These are phyloP conservation scores for Podochytrium sp. DNA, from an alignment of 192 early-diverging fungal genomes.

Conservation along the genomic window DNA sequence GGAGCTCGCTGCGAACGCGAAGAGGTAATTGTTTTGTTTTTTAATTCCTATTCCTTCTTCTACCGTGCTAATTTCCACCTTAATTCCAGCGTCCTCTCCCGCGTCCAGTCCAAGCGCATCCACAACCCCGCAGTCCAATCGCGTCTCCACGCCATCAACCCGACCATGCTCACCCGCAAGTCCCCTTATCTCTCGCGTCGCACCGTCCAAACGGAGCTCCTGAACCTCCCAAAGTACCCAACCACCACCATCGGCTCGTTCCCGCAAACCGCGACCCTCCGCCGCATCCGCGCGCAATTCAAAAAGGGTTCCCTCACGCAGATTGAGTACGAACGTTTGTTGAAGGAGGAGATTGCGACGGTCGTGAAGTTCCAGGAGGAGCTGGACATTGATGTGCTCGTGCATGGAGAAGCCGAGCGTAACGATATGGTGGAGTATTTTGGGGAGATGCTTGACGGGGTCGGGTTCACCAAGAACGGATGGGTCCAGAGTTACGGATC, in stretches of 20 bases:
- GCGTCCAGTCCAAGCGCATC: constrained; percentile 79
- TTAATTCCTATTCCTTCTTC: background rate
- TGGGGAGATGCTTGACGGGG: constrained; percentile 92
- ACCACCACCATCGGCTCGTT: constrained; percentile 98
- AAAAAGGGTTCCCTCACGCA: constrained; percentile 78
- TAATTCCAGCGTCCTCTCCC: constrained; percentile 23
- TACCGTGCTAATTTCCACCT: background rate
- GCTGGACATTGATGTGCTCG: constrained; percentile 89
- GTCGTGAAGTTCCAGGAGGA: constrained; percentile 89
- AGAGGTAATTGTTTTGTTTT: constrained; percentile 19
- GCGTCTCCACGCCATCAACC: constrained; percentile 57
- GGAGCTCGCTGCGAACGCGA: constrained; percentile 72
- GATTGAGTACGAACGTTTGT: constrained; percentile 77
- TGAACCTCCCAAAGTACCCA: constrained; percentile 89
- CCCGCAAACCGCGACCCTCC: constrained; percentile 98
- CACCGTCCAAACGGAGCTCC: constrained; percentile 69
- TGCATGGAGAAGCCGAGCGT: constrained; percentile 98
- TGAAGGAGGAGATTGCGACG: constrained; percentile 83
- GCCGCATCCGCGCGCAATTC: constrained; percentile 86
- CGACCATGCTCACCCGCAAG: constrained; percentile 75
- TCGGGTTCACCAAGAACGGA: constrained; percentile 92
- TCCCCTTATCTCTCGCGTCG: constrained; percentile 75
- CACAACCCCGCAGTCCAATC: constrained; percentile 80
- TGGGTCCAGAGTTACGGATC: constrained; percentile 96
- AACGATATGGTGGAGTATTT: constrained; percentile 89